Percentiles rank a stretch among this genome's conserved stretches.
These are phyloP conservation scores for Earliella scabrosa DNA, from an alignment of 1,284 basidiomycete genomes.

Conservation along the genomic window DNA sequence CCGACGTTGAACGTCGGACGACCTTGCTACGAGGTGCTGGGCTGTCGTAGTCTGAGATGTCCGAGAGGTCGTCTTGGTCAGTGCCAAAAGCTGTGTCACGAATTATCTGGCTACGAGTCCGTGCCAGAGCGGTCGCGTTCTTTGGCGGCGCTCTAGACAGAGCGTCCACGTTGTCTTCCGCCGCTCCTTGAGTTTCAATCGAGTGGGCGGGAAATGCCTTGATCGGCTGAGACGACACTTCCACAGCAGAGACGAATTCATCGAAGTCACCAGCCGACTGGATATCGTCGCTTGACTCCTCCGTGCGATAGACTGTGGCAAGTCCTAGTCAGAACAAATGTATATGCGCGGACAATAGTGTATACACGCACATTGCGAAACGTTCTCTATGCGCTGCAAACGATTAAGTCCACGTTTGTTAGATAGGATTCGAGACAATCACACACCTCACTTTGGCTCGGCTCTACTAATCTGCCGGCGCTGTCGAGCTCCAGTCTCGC, in stretches of 20 bases:
- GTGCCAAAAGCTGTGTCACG: conserved; percentile 33
- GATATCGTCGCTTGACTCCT: conserved; percentile 29
- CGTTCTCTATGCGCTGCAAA: conserved; percentile 23
- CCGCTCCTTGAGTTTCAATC: no score
- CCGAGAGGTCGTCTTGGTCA: conserved; percentile 38
- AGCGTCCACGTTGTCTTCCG: not conserved
- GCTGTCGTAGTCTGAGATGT: conserved; percentile 32
- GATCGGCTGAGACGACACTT: not conserved
- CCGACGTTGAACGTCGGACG: not conserved
- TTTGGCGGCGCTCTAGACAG: not conserved
- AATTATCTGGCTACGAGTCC: conserved; percentile 26
- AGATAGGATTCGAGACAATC: not conserved
- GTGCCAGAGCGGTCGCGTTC: conserved; percentile 5
- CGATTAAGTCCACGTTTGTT: not conserved
- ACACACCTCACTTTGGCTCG: conserved; percentile 26
- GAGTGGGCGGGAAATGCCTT: not conserved
- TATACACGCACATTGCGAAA: conserved; percentile 22
- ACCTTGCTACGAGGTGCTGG: conserved; percentile 10
- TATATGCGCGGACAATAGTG: not conserved
- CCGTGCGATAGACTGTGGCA: conserved; percentile 30
- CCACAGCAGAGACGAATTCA: not conserved
- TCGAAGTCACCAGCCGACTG: conserved; percentile 4
- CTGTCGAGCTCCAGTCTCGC: conserved; percentile 25
- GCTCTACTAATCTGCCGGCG: conserved; percentile 19
- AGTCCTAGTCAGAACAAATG: not conserved